Base-by-base conservation (phyloP, 129 eudicot species). In the Calendula officinalis region DNA sequence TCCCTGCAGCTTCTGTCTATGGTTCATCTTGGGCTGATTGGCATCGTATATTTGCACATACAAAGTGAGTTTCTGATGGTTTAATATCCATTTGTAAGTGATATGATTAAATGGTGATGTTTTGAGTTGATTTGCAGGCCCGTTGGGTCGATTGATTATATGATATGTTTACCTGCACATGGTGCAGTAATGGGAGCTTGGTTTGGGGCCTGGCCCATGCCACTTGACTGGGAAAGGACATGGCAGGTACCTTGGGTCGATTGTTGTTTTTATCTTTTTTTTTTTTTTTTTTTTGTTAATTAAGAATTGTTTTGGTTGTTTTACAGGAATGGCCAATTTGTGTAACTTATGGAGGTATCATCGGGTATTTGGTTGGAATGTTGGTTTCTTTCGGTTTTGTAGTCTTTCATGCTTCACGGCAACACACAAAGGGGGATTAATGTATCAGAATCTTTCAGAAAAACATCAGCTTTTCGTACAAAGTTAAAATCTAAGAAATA, bases 171-270 rank as follows among this genome's bases (percentile, higher is more conserved):
- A 60, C 92, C 97, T 58, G 97, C 99, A 67, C 82, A 88, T 75
- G 99, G 92, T 58, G 89, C 95, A 43, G 78, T 86, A 55, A 60
- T 94, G 17, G 99, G 99, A 67, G 90, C 92, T 62, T 94, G 99
- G 99, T 82, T 90, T 68, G 97, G 97, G 70, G 95, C 97, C 44
- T 90, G 97, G 97, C 95, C 92, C 7, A 90, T 90, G 97, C 97
- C 97, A 35, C 95, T 90, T 72, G 97, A 90, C 71, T 94, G 97
- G 99, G 99, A 94, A 84, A 85, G 99, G 68, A 70, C 80, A 7
- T 94, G 97, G 99, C 99, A 94, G 99, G 99, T 88, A 71, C 14
- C 22, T 22, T 2, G 30, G 30, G 30, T 22, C 2, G 30, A 22
- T 22, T 22, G 2, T 22, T 22, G 30, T 22, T 22, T 22, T 22